Evolutionary conservation across 2,329 filamentous ascomycete genomes (phyloP).

Genomic region (Ceratocystis cubensis): DNA sequence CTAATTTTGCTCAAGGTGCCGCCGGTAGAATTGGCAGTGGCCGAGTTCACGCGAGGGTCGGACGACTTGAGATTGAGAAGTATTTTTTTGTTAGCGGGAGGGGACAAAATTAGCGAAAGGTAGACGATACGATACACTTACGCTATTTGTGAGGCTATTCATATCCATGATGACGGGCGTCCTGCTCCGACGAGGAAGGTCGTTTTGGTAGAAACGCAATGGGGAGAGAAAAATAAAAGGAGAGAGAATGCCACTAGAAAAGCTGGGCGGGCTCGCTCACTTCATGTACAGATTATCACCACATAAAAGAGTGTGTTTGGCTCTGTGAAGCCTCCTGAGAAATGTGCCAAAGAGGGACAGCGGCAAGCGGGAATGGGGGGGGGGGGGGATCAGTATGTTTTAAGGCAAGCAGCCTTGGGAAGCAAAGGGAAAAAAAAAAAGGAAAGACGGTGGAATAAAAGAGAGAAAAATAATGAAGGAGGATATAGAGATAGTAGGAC

Average conservation of each 20-base stretch:
- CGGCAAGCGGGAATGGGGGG: constrained; percentile 2
- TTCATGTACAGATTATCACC: not conserved
- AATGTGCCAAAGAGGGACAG: not conserved
- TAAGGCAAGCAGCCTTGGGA: no score
- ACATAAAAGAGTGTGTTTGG: constrained; percentile 4
- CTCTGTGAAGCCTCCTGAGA: not conserved
- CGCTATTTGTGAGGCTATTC: constrained; percentile 13
- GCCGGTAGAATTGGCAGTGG: constrained; percentile 31
- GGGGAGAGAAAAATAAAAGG: not conserved
- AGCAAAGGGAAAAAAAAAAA: not conserved
- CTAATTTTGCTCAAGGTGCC: constrained; percentile 30
- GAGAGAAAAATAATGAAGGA: not conserved
- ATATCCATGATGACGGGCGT: constrained; percentile 8
- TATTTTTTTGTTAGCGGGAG: not conserved
- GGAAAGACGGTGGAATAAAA: not conserved
- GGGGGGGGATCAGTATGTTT: no score
- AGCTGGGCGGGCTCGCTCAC: not conserved
- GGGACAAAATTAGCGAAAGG: not conserved
- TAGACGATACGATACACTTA: not conserved
- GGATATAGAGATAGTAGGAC: not conserved
- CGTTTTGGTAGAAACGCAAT: not conserved
- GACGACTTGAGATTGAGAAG: constrained; percentile 19
- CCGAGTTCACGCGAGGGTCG: constrained; percentile 35
- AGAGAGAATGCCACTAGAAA: constrained; percentile 1
- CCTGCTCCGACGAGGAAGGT: not conserved